Base-by-base conservation (phyloP, 83 land plant species). In the Diphasiastrum complanatum region DNA sequence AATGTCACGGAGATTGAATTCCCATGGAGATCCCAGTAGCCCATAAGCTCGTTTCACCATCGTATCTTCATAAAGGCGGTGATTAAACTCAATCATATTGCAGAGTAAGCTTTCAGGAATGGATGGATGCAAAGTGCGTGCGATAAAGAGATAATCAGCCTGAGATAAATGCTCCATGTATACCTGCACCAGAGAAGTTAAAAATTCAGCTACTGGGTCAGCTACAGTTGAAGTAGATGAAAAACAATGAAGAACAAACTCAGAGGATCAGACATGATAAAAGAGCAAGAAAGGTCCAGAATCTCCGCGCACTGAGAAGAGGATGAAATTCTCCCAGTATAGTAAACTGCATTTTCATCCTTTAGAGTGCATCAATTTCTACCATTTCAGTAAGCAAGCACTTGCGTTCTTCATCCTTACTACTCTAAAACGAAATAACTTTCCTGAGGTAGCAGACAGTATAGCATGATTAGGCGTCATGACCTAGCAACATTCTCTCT, bases 1-100 rank as follows among this genome's bases (percentile, higher is more conserved):
- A 14, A 95, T 83, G 79, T 95, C 99, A 33, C 99, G 93, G 12
- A 95, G 80, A 76, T 95, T 95, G 70, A 95, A 95, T 60, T 95
- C 99, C 99, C 99, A 95, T 3, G 99, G 99, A 2, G 95, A 73
- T 10, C 99, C 99, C 51, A 63, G 67, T 28, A 84, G 83, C n/a
- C 87, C 99, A 82, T 84, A 95, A 53, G 70, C 78, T 51, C 61
- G 85, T 41, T 60, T 28, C 22, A 95, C 45, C 95, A 86, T 86
- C 2, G 76, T 90, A 10, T 89, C 90, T 35, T 84, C 73, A 65
- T 91, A 69, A n/a, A 95, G 52, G 1, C 73, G 70, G 2, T 63
- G 69, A 64, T 95, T 95, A 55, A 95, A 95, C 34, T 63, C 19
- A 22, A 90, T 81, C 65, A 95, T 55, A 45, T 81, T 90, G 18